Evolutionary conservation across 129 eudicot species (phyloP), one percentile per base, ranked within the genome.

Genomic region (Centella asiatica): DNA sequence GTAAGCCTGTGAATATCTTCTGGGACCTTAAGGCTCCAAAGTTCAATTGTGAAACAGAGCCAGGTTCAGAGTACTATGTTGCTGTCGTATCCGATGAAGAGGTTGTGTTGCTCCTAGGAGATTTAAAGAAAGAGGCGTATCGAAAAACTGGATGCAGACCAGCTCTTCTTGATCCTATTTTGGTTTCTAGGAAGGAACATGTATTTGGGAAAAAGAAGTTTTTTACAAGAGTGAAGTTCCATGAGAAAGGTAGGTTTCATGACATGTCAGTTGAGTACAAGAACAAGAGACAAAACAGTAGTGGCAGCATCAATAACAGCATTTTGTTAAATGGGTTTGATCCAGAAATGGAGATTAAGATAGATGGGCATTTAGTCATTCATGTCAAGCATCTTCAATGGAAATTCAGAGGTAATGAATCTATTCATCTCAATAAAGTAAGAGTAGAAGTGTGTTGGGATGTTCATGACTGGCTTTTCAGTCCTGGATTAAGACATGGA

Each of bases 381-480:
- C 83, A 81, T 52, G 93, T 86, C 36, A 90, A 83, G 76, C 95
- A 86, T 49, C 77, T 90, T 33, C 93, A 90, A 67, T 85, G 95
- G 95, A 89, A 89, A 69, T 89, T 89, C 64, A 77, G 97, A 76
- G 97, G 97, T 52, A 90, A 90, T 20, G 93, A 90, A 66, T 62
- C 63, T 13, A 70, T 90, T 66, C 68, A 74, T 68, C 55, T 90
- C 27, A 71, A 77, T 20, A 83, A 74, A 57, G 81, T 76, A 40
- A 80, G 81, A 46, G 72, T 90, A 6, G 97, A 90, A 67, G 89
- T 86, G 22, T 90, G 63, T 62, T 90, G 89, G 89, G 95, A 90
- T 79, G 86, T 90, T 39, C 97, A 90, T 74, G 93, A 90, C 47
- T 90, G 97, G 97, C 77, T 90, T 1, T 90, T 90, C 47, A 83